phyloP scores from a whole-genome alignment of 2,329 filamentous ascomycete species.

The Apiospora sp. region DNA sequence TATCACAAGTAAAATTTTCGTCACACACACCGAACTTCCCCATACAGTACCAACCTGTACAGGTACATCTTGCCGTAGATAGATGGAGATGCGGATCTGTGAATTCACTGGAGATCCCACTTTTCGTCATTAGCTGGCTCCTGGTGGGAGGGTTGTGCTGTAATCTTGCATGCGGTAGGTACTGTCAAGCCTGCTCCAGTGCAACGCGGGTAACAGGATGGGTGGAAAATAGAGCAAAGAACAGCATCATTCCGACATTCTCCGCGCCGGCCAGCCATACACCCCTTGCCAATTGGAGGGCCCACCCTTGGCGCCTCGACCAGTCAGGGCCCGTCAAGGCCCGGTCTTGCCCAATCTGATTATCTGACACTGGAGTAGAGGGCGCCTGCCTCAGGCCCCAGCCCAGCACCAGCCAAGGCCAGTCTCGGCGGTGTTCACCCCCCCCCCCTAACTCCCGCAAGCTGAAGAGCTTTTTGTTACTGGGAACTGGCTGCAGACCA shows the following conservation, averaged over 20 bases:
- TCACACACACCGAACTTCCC: constrained; percentile 14
- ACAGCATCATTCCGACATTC: constrained; percentile 19
- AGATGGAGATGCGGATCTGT: constrained; percentile 21
- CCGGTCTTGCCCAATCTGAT: constrained; percentile 21
- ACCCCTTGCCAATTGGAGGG: constrained; percentile 3
- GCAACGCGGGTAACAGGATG: constrained; percentile 18
- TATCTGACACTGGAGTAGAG: constrained; percentile 10
- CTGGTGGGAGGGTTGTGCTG: constrained; percentile 1
- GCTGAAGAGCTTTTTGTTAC: background rate
- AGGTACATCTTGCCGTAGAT: constrained; percentile 14
- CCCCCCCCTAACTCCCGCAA: constrained; percentile 12
- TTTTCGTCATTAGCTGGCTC: constrained; percentile 18
- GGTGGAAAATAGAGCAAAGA: constrained; percentile 6
- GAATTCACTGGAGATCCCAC: constrained; percentile 17
- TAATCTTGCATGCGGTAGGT: constrained; percentile 18
- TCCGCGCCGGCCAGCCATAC: constrained; percentile 14
- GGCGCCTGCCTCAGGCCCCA: background rate
- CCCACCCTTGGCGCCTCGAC: constrained; percentile 15
- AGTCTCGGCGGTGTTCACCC: constrained; percentile 3
- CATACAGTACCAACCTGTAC: constrained; percentile 14
- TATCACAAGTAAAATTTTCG: constrained; percentile 20
- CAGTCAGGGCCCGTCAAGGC: constrained; percentile 11
- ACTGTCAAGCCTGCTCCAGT: constrained; percentile 12
- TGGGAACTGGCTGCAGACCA: background rate
- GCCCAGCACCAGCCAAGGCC: constrained; percentile 13